Base-by-base conservation (phyloP, 306 rosid genomes). In the Mucuna pruriens region DNA sequence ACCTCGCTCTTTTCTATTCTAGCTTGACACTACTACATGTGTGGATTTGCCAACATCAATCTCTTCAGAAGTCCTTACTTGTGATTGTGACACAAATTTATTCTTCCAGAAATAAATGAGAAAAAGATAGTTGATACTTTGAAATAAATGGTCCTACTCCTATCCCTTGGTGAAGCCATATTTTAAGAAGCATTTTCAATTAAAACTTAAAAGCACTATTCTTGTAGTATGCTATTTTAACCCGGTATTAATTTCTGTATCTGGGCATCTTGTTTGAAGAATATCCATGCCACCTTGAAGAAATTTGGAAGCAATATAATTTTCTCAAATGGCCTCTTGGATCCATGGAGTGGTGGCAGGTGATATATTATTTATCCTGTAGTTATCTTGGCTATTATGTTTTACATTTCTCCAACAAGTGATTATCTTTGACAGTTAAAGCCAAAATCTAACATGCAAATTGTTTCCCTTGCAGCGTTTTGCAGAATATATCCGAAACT, bases 311-410 rank as follows among this genome's bases (percentile, higher is more conserved):
- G 97, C 80, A 90, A 92, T 80, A 87, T 94, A 33, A 92, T 94
- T 75, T 94, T 94, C 94, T 90, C 97, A 65, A 90, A 89, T 76
- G 97, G 97, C 76, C 84, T 90, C 57, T 75, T 94, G 90, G 98
- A 92, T 89, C 97, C 98, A 4, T 94, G 97, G 98, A 92, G 98
- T 83, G 97, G 98, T 79, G 92, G 97, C 77, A 87, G 97, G 98
- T 94, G 80, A 86, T 79, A 52, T 16, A 62, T 60, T 57, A 40
- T 52, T 65, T 48, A 31, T 75, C 75, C 70, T 22, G 6, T 65
- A 15, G 26, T 29, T 80, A 29, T 80, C 65, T 62, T 78, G 17
- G 17, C 57, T 71, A 17, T 54, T 58, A 48, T 16, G 69, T 84
- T 58, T 23, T 44, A 44, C 6, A 15, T 36, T 58, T 60, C 61